These are phyloP conservation scores for Cytospora chrysosperma DNA, from an alignment of 2,329 filamentous ascomycete species.

Conservation along the genomic window DNA sequence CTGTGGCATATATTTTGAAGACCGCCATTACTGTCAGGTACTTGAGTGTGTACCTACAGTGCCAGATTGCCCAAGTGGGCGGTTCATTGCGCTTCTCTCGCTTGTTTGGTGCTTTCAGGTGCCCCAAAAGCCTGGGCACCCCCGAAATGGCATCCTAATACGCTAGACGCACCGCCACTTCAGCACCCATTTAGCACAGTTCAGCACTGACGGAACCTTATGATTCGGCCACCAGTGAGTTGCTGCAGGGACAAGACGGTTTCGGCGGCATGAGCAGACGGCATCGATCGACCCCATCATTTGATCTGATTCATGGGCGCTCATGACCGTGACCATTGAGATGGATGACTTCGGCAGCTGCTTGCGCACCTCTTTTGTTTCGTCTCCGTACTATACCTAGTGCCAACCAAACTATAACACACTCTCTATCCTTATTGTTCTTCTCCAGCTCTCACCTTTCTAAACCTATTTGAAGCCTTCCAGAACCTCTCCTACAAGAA, in stretches of 20 bases:
- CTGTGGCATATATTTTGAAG: not conserved
- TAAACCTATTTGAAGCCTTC: not conserved
- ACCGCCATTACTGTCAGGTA: no score
- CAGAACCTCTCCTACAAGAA: not conserved
- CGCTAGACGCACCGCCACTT: constrained; percentile 10
- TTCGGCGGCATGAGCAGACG: not conserved
- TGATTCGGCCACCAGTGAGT: constrained; percentile 4
- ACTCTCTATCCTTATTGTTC: constrained; percentile 10
- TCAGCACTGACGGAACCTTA: not conserved
- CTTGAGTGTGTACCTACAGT: not conserved
- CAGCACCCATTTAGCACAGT: constrained; percentile 1
- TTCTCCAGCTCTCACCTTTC: not conserved
- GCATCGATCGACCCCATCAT: not conserved
- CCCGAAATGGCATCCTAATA: not conserved
- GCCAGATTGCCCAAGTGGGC: not conserved
- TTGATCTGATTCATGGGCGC: constrained; percentile 1
- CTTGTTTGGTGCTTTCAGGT: not conserved
- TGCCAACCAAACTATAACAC: not conserved
- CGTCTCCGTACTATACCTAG: constrained; percentile 4
- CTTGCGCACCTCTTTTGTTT: constrained; percentile 13
- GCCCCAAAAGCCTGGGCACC: constrained; percentile 3
- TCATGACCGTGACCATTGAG: constrained; percentile 8
- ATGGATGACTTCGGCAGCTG: constrained; percentile 5
- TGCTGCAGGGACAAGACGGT: constrained; percentile 14
- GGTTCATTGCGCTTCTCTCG: not conserved